Percentiles rank a stretch among this genome's conserved stretches.
Evolutionary conservation across 139 green algal species (phyloP).

Genomic region (Auxenochlorella protothecoides): DNA sequence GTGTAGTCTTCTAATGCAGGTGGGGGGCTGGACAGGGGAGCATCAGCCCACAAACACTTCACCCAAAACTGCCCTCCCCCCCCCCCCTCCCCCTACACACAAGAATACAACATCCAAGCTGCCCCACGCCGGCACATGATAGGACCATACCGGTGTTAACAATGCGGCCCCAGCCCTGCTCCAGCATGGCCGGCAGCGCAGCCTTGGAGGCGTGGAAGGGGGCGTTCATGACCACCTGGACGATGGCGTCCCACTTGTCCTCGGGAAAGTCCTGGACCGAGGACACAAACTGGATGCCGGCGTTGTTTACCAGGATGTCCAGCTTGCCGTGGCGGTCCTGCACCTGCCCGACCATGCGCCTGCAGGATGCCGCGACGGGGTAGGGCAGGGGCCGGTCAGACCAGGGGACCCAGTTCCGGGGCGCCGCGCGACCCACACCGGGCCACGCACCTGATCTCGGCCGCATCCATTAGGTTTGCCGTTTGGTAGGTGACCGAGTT

Average conservation of each 20-base stretch:
- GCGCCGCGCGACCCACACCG: too few relatives aligned
- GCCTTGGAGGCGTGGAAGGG: slow-evolving; percentile 76
- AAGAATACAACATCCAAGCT: too few relatives aligned
- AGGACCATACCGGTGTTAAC: slow-evolving; percentile 59
- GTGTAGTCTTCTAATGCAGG: too few relatives aligned
- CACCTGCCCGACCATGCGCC: slow-evolving; percentile 33
- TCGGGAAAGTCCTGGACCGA: slow-evolving; percentile 71
- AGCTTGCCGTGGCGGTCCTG: slow-evolving; percentile 26
- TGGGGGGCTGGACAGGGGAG: too few relatives aligned
- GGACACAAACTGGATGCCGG: slow-evolving; percentile 75
- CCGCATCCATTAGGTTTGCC: slow-evolving; percentile 25
- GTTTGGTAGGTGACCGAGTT: slow-evolving; percentile 17
- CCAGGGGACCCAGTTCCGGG: too few relatives aligned
- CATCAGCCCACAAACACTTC: too few relatives aligned
- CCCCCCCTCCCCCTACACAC: background rate
- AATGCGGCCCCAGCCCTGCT: slow-evolving; percentile 65
- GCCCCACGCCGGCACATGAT: too few relatives aligned
- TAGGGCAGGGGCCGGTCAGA: background rate
- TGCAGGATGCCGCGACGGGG: slow-evolving; percentile 3
- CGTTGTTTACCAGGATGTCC: slow-evolving; percentile 53
- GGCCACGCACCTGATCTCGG: slow-evolving; percentile 25
- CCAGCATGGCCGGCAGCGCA: slow-evolving; percentile 70
- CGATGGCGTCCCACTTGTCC: slow-evolving; percentile 71
- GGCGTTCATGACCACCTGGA: slow-evolving; percentile 55
- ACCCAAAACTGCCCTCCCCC: too few relatives aligned